Evolutionary conservation across 441 rosid species (phyloP), one percentile per base, ranked within the genome.

Genomic region (Croton laevigatus): DNA sequence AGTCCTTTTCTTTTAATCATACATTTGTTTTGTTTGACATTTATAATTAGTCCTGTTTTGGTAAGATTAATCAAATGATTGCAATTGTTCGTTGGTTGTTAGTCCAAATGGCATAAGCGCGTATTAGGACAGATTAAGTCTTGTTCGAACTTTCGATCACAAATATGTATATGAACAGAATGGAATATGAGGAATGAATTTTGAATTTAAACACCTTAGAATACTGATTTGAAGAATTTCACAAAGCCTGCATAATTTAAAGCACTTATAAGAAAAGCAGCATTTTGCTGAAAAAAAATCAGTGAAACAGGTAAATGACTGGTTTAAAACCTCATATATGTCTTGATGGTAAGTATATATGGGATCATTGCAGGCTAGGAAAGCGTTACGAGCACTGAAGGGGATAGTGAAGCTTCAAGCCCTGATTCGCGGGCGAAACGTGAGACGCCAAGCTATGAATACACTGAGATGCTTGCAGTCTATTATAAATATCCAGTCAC

Each of bases 401-500:
- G 98, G 98, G 36, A 94, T 94, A 77, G 95, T 89, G 68, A 91
- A 72, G 88, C 98, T 91, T n/a, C 97, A 91, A 80, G 97, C 97
- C 8, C 81, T 91, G 69, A 86, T 94, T 19, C 82, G 97, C 65
- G 98, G 96, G 54, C 74, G 83, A 71, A 87, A 86, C 0, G 96
- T 91, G 73, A 83, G 98, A 78, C 89, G 89, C 52, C 95, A 94
- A 73, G 95, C 97, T 17, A 78, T 86, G 77, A 82, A 80, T 55
- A 86, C 97, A 37, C 86, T 91, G 8, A 90, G 90, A 76, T 85
- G 91, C 80, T 81, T 94, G 80, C 95, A 94, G 71, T 89, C 97
- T 62, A 81, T 94, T 75, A 88, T 94, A 14, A 87, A 84, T 67
- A 89, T 91, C 61, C 96, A 94, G 75, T 82, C 96, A 59, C 87